These are phyloP conservation scores for Triadica sebifera DNA, from an alignment of 345 rosid genomes.

Conservation along the genomic window DNA sequence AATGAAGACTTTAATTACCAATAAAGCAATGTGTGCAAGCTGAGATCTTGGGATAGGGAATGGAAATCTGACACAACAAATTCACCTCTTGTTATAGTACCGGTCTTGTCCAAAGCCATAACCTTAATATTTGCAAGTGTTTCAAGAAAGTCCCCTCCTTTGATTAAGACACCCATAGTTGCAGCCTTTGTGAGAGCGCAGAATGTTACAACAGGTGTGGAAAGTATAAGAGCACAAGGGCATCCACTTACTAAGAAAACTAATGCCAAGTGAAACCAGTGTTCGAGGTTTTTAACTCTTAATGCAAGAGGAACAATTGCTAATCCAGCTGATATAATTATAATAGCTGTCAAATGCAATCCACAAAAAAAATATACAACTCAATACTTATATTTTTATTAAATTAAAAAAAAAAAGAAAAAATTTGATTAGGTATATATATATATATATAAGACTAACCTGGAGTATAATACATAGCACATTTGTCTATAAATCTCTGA, in stretches of 20 bases:
- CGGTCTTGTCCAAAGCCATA: conserved; percentile 86
- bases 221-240: conserved; percentile 87
- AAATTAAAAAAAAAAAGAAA: background rate
- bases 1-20: conserved; percentile 43
- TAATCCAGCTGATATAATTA: conserved; percentile 51
- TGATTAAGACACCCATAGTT: conserved; percentile 70
- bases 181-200: conserved; percentile 93
- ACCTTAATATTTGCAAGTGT: conserved; percentile 65
- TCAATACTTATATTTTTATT: too few species aligned
- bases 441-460: conserved; percentile 35
- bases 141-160: conserved; percentile 83
- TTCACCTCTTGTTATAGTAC: conserved; percentile 87
- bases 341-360: conserved; percentile 45
- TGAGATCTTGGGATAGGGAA: conserved; percentile 44
- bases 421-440: background rate
- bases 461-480: conserved; percentile 81
- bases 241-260: conserved; percentile 91
- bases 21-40: conserved; percentile 44
- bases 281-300: conserved; percentile 33
- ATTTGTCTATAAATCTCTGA: conserved; percentile 69
- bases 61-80: conserved; percentile 65
- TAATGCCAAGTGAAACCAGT: conserved; percentile 77
- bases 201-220: conserved; percentile 89
- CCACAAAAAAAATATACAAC: background rate
- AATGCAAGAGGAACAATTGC: conserved; percentile 56